Percentiles rank a stretch among this genome's conserved stretches.
These are phyloP conservation scores for Fusarium sp. DNA, from an alignment of 2,329 filamentous ascomycete species.

Conservation along the genomic window DNA sequence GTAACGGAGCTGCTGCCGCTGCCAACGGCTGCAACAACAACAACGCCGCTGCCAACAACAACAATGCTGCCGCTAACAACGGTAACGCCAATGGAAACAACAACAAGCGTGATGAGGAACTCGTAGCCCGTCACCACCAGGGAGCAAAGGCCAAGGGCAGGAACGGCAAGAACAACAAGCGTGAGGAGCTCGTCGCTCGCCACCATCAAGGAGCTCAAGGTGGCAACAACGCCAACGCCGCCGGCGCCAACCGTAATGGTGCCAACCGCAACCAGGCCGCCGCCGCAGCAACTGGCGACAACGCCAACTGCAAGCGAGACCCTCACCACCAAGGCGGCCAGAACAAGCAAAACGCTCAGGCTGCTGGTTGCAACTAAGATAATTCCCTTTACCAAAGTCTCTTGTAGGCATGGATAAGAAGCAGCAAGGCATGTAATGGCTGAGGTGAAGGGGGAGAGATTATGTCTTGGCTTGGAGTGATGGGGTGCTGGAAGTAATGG, in stretches of 20 bases:
- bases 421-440: neutral
- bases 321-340: slow-evolving; percentile 9
- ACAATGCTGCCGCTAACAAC: neutral
- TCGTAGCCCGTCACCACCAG: slow-evolving; percentile 3
- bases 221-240: neutral
- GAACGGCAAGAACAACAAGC: neutral
- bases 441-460: neutral
- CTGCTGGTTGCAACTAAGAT: slow-evolving; percentile 10
- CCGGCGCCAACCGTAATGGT: neutral
- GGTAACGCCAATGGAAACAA: neutral
- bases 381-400: neutral
- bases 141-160: neutral
- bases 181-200: neutral
- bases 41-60: neutral
- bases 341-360: slow-evolving; percentile 1
- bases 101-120: neutral
- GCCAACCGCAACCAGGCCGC: neutral
- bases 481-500: neutral
- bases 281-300: neutral
- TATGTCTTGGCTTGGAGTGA: neutral
- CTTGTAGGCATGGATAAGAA: accelerated
- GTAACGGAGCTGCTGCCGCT: neutral
- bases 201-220: slow-evolving; percentile 2
- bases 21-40: neutral
- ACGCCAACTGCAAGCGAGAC: neutral